Base-by-base conservation (phyloP, 305 asterid species). In the Withania somnifera region DNA sequence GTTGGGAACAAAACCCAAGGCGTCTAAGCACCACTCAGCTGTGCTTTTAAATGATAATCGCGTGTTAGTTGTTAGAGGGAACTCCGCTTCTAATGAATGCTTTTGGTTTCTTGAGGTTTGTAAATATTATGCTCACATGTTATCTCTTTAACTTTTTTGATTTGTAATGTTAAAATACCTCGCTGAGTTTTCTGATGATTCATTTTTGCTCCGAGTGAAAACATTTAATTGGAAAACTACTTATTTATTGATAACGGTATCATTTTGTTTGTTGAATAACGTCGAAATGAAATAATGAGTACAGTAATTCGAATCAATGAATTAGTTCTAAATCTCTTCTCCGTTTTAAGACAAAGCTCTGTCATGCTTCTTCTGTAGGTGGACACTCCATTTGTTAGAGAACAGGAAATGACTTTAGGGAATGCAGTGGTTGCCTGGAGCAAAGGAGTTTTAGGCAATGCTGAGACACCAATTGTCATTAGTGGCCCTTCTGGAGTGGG, bases 401-500 rank as follows among this genome's bases (percentile, higher is more conserved):
- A 92, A 54, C 97, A 93, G 54, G 88, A 83, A 80, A 82, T 79
- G 40, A 91, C 90, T 81, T 81, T 88, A 80, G 97, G 91, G 77
- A 77, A 86, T 22, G 93, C 91, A 85, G 95, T 93, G 83, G 97
- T 93, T 83, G 97, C 95, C 57, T 95, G 98, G 98, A 95, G 98
- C 87, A 95, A 87, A 88, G 98, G 97, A 76, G 92, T 89, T 77
- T 80, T 89, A 3, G 95, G 97, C 24, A 86, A 91, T 80, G 86
- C 90, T 57, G 93, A 87, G 80, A 95, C 86, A 73, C 98, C 98
- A 7, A 85, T 95, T 54, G 92, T 95, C 81, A 90, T 95, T 45
- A 95, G 97, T 42, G 99, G 99, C 14, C 99, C 99, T 79, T 95
- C 99, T 38, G 99, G 99, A 60, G 99, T 95, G 34, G 99, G 98